Evolutionary conservation across 2,329 filamentous ascomycete genomes (phyloP).

Genomic region (Tolypocladium tundrense): DNA sequence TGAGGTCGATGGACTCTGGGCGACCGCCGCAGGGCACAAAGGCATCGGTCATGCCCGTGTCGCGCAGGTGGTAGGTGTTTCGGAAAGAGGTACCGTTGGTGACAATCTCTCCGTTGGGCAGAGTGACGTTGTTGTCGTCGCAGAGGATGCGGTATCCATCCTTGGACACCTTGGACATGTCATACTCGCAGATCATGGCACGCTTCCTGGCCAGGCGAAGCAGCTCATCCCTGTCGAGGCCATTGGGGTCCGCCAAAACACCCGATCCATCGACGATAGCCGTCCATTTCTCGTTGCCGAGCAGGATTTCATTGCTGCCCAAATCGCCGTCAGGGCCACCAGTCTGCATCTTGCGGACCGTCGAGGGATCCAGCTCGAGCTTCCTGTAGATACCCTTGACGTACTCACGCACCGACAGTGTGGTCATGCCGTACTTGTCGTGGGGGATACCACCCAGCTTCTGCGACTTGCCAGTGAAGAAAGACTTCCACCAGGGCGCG

Average conservation of each 20-base stretch:
- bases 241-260: slow-evolving; percentile 86
- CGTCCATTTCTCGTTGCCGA: slow-evolving; percentile 91
- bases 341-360: slow-evolving; percentile 90
- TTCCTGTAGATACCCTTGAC: slow-evolving; percentile 96
- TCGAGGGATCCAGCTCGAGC: slow-evolving; percentile 75
- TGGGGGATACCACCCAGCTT: slow-evolving; percentile 95
- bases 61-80: slow-evolving; percentile 90
- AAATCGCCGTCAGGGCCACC: slow-evolving; percentile 94
- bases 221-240: slow-evolving; percentile 76
- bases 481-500: slow-evolving; percentile 99
- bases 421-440: slow-evolving; percentile 96
- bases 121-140: slow-evolving; percentile 79
- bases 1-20: slow-evolving; percentile 91
- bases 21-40: slow-evolving; percentile 96
- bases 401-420: slow-evolving; percentile 89
- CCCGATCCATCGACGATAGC: slow-evolving; percentile 94
- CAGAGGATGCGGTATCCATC: slow-evolving; percentile 87
- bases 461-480: slow-evolving; percentile 98
- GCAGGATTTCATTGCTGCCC: slow-evolving; percentile 93
- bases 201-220: slow-evolving; percentile 75
- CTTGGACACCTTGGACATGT: slow-evolving; percentile 72
- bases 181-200: slow-evolving; percentile 82
- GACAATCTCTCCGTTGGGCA: slow-evolving; percentile 78
- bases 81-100: slow-evolving; percentile 92
- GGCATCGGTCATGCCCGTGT: slow-evolving; percentile 65